Evolutionary conservation across 2,329 filamentous ascomycete species (phyloP), one percentile per base, ranked within the genome.

Genomic region (Fusarium continuum): DNA sequence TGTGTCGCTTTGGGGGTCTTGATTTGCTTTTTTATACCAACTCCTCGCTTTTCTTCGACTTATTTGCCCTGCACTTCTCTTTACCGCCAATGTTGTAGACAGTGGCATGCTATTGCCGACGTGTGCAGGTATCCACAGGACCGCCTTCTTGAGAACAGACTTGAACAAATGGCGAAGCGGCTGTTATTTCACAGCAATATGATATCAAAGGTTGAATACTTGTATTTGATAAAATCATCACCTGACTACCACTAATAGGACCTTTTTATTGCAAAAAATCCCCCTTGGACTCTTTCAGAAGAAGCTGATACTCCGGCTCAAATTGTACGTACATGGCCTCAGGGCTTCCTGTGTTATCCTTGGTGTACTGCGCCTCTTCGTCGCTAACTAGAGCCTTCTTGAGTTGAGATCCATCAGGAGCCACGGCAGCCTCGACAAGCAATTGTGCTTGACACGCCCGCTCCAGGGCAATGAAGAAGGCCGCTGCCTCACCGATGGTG

Each of bases 401-500:
- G 2, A 75, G 41, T 5, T 70, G 68, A 3, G 55, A 65, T 3
- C 72, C 72, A 8, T 70, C 28, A 6, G 65, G 68, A n/a, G 65
- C 31, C 2, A 68, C 61, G 1, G 88, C 88, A 0, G 88, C 86
- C 73, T 92, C 89, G 13, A 86, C 84, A 51, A 85, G 76, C 29
- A 92, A 75, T 73, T 92, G 90, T 9, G 88, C 80, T 48, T 87
- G 82, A 65, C 90, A 92, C 9, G 84, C 85, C 34, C 87, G 81
- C 73, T 92, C 90, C 67, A 91, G 80, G 5, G 87, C 75, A 4
- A 85, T 85, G 70, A 91, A 91, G 49, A 91, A 76, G 63, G 86
- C 91, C 0, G 87, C 88, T 0, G 89, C 89, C 74, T 91, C 89
- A 61, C 90, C 89, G 4, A 92, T 87, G 0, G 89, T 92, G 1